Evolutionary conservation across 768 basidiomycete genomes (phyloP).

Genomic region (Suillus alpinus): DNA sequence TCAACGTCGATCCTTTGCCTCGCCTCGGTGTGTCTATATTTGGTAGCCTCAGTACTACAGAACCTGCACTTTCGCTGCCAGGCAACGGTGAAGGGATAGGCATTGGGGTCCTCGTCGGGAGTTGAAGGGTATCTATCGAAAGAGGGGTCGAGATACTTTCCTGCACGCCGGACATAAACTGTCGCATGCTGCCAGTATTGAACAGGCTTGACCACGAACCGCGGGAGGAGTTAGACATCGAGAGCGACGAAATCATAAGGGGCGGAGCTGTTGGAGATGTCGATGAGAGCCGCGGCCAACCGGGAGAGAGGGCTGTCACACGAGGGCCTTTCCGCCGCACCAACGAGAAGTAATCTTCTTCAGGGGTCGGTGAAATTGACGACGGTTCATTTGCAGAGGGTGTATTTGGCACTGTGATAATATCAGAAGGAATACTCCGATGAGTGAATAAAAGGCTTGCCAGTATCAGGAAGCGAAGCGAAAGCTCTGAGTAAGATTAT

Average conservation of each 20-base stretch:
- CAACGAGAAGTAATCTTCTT: constrained; percentile 59
- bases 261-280: constrained; percentile 41
- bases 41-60: constrained; percentile 15
- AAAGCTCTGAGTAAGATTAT: constrained; percentile 58
- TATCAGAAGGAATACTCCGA: not conserved
- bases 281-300: constrained; percentile 49
- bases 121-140: constrained; percentile 16
- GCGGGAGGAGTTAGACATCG: constrained; percentile 61
- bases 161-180: constrained; percentile 63
- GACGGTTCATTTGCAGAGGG: constrained; percentile 19
- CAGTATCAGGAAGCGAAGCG: constrained; percentile 7
- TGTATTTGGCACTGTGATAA: constrained; percentile 7
- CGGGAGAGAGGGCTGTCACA: constrained; percentile 43
- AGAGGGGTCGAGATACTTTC: constrained; percentile 45
- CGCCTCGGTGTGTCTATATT: constrained; percentile 29
- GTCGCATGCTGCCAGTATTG: constrained; percentile 61
- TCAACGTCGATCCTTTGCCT: constrained; percentile 20
- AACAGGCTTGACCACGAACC: constrained; percentile 84
- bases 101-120: constrained; percentile 6
- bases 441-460: constrained; percentile 9
- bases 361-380: constrained; percentile 23
- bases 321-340: constrained; percentile 35
- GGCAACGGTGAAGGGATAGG: constrained; percentile 25
- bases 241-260: constrained; percentile 37
- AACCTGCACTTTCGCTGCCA: constrained; percentile 14